A percentile compares a stretch with the other conserved stretches of the same genome.
These are phyloP conservation scores for Orobanche coerulescens DNA, from an alignment of 257 asterid genomes.

Conservation along the genomic window DNA sequence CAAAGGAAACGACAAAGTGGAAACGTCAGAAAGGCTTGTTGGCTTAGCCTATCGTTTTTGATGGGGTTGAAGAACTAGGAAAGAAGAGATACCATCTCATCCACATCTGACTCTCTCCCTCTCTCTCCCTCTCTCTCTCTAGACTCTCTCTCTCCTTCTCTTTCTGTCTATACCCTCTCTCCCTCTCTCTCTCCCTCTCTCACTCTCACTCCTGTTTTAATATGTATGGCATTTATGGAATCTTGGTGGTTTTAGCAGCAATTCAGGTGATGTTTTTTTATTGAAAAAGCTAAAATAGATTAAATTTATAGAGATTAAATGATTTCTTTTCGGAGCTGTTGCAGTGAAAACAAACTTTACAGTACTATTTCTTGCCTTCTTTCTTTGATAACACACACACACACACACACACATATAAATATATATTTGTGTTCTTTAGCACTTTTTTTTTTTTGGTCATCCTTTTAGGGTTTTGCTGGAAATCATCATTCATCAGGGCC, in stretches of 20 bases:
- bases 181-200: slow-evolving; percentile 25
- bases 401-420: background rate
- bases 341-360: slow-evolving; percentile 19
- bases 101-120: slow-evolving; percentile 35
- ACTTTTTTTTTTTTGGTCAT: background rate
- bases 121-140: slow-evolving; percentile 22
- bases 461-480: slow-evolving; percentile 24
- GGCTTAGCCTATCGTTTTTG: slow-evolving; percentile 46
- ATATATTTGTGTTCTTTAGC: background rate
- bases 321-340: slow-evolving; percentile 32
- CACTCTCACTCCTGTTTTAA: slow-evolving; percentile 36
- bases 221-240: slow-evolving; percentile 55
- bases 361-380: slow-evolving; percentile 29
- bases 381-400: too few species aligned
- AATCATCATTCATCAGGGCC: background rate
- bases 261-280: slow-evolving; percentile 46
- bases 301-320: background rate
- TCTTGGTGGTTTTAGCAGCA: slow-evolving; percentile 49
- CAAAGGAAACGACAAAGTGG: slow-evolving; percentile 68
- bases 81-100: slow-evolving; percentile 55
- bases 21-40: slow-evolving; percentile 54
- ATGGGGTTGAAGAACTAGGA: slow-evolving; percentile 33
- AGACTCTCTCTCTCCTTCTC: slow-evolving; percentile 31
- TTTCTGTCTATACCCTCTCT: slow-evolving; percentile 15
- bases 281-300: slow-evolving; percentile 34